These are phyloP conservation scores for Pouteria glomerata DNA, from an alignment of 148 eudicot genomes.

Conservation along the genomic window DNA sequence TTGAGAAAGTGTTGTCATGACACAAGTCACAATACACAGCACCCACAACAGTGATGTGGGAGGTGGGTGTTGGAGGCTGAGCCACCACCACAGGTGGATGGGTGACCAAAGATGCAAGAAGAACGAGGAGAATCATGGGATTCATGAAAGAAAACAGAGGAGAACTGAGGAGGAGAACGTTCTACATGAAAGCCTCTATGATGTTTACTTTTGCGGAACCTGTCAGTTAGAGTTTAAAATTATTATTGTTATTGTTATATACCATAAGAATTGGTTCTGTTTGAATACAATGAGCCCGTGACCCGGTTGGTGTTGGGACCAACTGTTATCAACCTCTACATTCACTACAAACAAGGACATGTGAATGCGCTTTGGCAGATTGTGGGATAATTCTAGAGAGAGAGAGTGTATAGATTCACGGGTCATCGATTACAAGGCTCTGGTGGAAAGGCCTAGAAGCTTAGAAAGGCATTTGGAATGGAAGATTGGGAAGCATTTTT, in stretches of 20 bases:
- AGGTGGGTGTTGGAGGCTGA: conserved; percentile 22
- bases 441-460: not conserved
- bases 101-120: conserved; percentile 21
- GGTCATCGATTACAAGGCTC: conserved; percentile 1
- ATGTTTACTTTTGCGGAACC: too few species aligned
- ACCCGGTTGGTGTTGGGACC: conserved; percentile 51
- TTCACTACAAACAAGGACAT: conserved; percentile 43
- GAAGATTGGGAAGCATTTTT: too few species aligned
- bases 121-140: conserved; percentile 19
- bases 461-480: not conserved
- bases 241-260: too few species aligned
- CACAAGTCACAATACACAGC: conserved; percentile 75
- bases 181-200: too few species aligned
- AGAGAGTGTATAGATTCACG: conserved; percentile 9
- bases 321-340: conserved; percentile 20
- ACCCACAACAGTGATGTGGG: conserved; percentile 59
- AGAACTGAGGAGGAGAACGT: not conserved
- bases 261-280: conserved; percentile 1
- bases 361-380: conserved; percentile 38
- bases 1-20: conserved; percentile 43
- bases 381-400: conserved; percentile 5
- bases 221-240: too few species aligned
- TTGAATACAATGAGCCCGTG: conserved; percentile 44
- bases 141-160: conserved; percentile 24
- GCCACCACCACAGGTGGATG: conserved; percentile 22